A percentile compares a stretch with the other conserved stretches of the same genome.
Evolutionary conservation across 345 rosid genomes (phyloP).

Genomic region (Eucalyptus polybractea): DNA sequence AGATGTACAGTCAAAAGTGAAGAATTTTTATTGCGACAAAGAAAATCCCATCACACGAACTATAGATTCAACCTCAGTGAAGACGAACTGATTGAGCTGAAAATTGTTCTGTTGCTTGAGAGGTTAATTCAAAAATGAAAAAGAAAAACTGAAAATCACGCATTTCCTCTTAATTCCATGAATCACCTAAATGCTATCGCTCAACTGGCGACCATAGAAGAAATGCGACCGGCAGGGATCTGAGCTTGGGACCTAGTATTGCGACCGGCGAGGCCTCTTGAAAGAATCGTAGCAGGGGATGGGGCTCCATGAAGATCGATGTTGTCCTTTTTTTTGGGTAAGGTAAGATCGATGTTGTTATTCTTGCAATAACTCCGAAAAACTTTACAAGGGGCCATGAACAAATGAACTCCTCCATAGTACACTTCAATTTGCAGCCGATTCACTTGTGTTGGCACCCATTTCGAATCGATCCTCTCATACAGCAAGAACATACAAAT

Average conservation of each 20-base stretch:
- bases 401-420: constrained; percentile 79
- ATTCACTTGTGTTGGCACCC: constrained; percentile 17
- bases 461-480: background rate
- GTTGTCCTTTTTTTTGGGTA: background rate
- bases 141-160: background rate
- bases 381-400: constrained; percentile 72
- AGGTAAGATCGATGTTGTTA: constrained; percentile 32
- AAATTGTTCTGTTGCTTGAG: background rate
- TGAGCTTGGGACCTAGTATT: no score
- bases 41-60: background rate
- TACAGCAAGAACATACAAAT: background rate
- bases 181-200: background rate
- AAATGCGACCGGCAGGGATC: background rate
- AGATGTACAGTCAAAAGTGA: background rate
- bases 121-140: background rate
- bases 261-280: background rate
- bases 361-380: constrained; percentile 46
- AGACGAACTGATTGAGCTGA: background rate
- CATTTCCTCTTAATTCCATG: background rate
- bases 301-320: constrained; percentile 27
- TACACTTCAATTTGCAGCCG: constrained; percentile 71
- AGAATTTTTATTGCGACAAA: background rate
- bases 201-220: background rate
- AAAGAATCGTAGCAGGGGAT: background rate
- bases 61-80: background rate